Percentiles rank a stretch among this genome's conserved stretches.
These are phyloP conservation scores for Penicillium maclennaniae DNA, from an alignment of 495 filamentous ascomycete genomes.

Conservation along the genomic window DNA sequence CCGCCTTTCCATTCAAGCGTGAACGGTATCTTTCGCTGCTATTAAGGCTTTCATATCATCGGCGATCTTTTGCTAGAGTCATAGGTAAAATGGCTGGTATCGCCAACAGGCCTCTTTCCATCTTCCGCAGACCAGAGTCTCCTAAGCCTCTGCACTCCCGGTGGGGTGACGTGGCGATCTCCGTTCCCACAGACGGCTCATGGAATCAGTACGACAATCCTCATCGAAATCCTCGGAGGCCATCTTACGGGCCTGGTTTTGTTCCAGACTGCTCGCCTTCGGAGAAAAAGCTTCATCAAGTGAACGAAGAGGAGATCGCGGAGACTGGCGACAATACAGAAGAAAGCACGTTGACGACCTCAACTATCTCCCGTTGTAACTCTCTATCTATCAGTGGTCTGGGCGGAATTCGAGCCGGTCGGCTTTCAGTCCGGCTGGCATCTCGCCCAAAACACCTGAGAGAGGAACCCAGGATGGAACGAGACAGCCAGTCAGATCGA, in stretches of 20 bases:
- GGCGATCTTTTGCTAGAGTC: not conserved
- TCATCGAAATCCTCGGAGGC: slow-evolving; percentile 18
- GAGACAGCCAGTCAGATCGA: slow-evolving; percentile 6
- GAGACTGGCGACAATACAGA: slow-evolving; percentile 6
- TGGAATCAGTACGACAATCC: slow-evolving; percentile 41
- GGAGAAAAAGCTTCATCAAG: not conserved
- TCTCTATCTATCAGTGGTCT: slow-evolving; percentile 26
- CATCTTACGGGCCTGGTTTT: slow-evolving; percentile 28
- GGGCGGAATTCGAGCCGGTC: slow-evolving; percentile 15
- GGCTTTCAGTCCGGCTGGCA: slow-evolving; percentile 33
- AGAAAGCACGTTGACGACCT: slow-evolving; percentile 4
- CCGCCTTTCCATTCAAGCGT: not conserved
- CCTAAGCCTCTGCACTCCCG: slow-evolving; percentile 34
- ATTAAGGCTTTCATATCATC: not conserved
- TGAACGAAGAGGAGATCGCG: slow-evolving; percentile 8
- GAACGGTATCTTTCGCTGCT: slow-evolving; percentile 12
- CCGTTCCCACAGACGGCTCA: slow-evolving; percentile 38
- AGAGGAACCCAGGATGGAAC: slow-evolving; percentile 5
- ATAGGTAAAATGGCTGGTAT: slow-evolving; percentile 26
- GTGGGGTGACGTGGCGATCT: slow-evolving; percentile 39
- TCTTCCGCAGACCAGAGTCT: slow-evolving; percentile 31
- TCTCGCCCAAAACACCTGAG: slow-evolving; percentile 22
- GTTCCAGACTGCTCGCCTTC: slow-evolving; percentile 20
- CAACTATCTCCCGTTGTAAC: slow-evolving; percentile 16
- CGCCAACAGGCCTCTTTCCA: slow-evolving; percentile 29